These are phyloP conservation scores for Colletotrichum kahawae DNA, from an alignment of 2,329 filamentous ascomycete species.

Conservation along the genomic window DNA sequence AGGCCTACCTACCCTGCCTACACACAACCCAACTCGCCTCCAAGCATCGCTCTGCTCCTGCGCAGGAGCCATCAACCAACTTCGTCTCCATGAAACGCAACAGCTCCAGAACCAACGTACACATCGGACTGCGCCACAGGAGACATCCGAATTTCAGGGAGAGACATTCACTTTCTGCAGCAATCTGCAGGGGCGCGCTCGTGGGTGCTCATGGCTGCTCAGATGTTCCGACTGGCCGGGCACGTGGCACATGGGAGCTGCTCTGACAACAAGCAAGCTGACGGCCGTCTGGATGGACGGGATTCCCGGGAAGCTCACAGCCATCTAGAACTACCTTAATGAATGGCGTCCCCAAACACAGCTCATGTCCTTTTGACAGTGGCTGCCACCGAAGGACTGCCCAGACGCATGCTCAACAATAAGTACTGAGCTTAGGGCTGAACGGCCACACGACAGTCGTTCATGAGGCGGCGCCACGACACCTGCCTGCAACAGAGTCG, in stretches of 20 bases:
- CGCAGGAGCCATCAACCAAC: neutral
- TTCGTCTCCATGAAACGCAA: neutral
- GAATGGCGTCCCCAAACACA: neutral
- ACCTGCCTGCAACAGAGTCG: neutral
- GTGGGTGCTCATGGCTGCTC: neutral
- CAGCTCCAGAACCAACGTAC: neutral
- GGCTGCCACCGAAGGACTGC: neutral
- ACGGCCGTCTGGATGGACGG: neutral
- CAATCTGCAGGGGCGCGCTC: neutral
- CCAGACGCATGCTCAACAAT: neutral
- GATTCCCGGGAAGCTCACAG: neutral
- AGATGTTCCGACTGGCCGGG: neutral
- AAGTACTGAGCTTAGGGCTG: neutral
- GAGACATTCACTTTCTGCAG: neutral
- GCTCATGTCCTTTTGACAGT: neutral
- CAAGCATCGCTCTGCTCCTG: neutral
- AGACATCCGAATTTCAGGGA: neutral
- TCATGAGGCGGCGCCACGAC: neutral
- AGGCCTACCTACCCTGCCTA: neutral
- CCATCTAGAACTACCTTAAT: neutral
- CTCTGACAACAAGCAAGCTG: neutral
- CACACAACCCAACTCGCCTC: neutral
- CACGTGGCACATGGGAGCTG: neutral
- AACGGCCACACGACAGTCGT: neutral
- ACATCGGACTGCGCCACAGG: neutral